Base-by-base conservation (phyloP, 1,139 yeast species). In the Pneumocystis jirovecii region DNA sequence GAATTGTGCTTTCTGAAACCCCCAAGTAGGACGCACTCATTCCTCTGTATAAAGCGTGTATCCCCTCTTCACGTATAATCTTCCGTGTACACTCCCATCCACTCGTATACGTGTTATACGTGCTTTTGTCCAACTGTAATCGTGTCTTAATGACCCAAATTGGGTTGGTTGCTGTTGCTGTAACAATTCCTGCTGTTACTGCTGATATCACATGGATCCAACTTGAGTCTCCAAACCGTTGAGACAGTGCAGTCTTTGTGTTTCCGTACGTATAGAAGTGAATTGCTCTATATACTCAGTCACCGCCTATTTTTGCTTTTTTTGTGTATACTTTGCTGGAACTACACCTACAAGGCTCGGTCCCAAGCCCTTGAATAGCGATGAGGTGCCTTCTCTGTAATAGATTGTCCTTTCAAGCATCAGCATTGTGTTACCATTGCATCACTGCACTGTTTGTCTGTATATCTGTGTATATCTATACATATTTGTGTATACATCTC, bases 151-250 rank as follows among this genome's bases (percentile, higher is more conserved):
- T 86, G 69, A 95, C 79, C 99, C 99, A 95, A 66, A 95, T 95
- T n/a, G 99, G 99, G 74, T 95, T 95, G 0, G 99, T 95, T n/a
- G 95, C 96, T 0, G 98, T 93, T 3, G 97, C 87, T 0, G 98
- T 95, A 29, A 87, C 95, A 73, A 93, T 80, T 1, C 99, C 98
- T 0, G 99, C 99, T 71, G 82, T 82, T 0, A 93, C 85, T n/a
- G 97, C 98, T 0, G 97, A 84, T 40, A 85, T 74, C 66, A 95
- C 78, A 76, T 95, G 98, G 50, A 93, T 84, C 84, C 90, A 84
- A 0, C 97, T 85, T 21, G 85, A 85, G 72, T 90, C 96, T 98
- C 71, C 82, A 82, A 0, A 93, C 85, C n/a, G 97, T 98, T 0
- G 97, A 84, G 40, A 85, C 74, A 95, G 98, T 45, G 93, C 84